Evolutionary conservation across 805 yeast species (phyloP), one percentile per base, ranked within the genome.

Genomic region (Isabelozyma pseudorhagii): DNA sequence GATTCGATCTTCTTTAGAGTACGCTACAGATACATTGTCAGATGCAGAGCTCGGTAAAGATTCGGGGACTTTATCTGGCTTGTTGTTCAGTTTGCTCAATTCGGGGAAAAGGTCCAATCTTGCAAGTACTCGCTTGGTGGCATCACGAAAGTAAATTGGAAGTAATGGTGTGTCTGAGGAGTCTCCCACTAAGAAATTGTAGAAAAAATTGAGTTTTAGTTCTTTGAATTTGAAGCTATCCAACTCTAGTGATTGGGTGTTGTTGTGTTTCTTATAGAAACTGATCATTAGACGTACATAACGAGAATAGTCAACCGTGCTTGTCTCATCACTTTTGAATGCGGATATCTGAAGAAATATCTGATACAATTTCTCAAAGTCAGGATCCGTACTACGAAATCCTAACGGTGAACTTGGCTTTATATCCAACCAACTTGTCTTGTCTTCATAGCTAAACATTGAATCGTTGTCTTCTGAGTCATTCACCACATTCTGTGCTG

Each of bases 311-410:
- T 57, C 63, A 17, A 42, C 42, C 40, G 40, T 10, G 39, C 3
- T 13, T 6, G 8, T 42, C n/a, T 15, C 15, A n/a, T 40, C 36
- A 34, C 47, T 48, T 40, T 59, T 63, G 40, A 52, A 50, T 29
- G 58, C 51, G 18, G 62, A 53, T 2, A 67, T 50, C 42, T 60
- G 63, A 17, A 65, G 54, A 39, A 66, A 62, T 5, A 54, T 45
- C 6, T 51, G 52, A 48, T 67, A 67, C 2, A 66, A 47, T 36
- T 53, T 48, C 17, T 49, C 46, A 46, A 68, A 59, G 27, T 48
- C 49, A 5, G 51, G 47, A 41, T 62, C 62, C 25, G 58, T 57
- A 40, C 55, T 43, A 13, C 34, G 18, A 14, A 64, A 57, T 5
- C 54, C 46, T 34, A 63, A 52, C 13, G 52, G 59, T 2, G 50